Evolutionary conservation across 805 yeast genomes (phyloP).

Genomic region (Lipomyces kockii): DNA sequence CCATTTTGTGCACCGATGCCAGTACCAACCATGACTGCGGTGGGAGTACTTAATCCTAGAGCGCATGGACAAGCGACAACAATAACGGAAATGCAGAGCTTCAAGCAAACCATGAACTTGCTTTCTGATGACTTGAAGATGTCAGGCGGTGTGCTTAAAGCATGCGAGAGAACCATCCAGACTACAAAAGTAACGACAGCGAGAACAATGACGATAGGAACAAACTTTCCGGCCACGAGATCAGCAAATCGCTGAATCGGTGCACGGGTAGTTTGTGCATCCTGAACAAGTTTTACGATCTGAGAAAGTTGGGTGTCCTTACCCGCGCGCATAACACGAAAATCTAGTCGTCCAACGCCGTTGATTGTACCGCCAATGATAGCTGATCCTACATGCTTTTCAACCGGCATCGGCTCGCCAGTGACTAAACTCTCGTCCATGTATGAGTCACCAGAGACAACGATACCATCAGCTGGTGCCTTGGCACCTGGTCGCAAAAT

Average conservation of each 20-base stretch:
- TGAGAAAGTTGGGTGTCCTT: slow-evolving; percentile 84
- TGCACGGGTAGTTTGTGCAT: slow-evolving; percentile 86
- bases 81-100: slow-evolving; percentile 85
- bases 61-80: slow-evolving; percentile 99
- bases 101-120: slow-evolving; percentile 67
- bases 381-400: slow-evolving; percentile 60
- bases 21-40: slow-evolving; percentile 98
- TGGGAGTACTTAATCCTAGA: slow-evolving; percentile 94
- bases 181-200: slow-evolving; percentile 67
- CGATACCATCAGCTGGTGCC: slow-evolving; percentile 89
- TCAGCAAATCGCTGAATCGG: slow-evolving; percentile 93
- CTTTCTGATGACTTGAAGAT: slow-evolving; percentile 56
- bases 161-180: slow-evolving; percentile 57
- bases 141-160: slow-evolving; percentile 51
- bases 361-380: slow-evolving; percentile 93
- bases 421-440: slow-evolving; percentile 89
- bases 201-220: slow-evolving; percentile 69
- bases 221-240: slow-evolving; percentile 80
- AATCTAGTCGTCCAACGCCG: slow-evolving; percentile 71
- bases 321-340: slow-evolving; percentile 74
- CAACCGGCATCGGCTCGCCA: slow-evolving; percentile 84
- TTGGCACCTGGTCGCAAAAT: slow-evolving; percentile 83
- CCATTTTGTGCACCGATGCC: slow-evolving; percentile 94
- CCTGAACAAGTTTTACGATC: slow-evolving; percentile 81
- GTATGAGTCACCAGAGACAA: slow-evolving; percentile 78